Evolutionary conservation across 2,329 filamentous ascomycete species (phyloP).

Genomic region (Fusarium domesticum): DNA sequence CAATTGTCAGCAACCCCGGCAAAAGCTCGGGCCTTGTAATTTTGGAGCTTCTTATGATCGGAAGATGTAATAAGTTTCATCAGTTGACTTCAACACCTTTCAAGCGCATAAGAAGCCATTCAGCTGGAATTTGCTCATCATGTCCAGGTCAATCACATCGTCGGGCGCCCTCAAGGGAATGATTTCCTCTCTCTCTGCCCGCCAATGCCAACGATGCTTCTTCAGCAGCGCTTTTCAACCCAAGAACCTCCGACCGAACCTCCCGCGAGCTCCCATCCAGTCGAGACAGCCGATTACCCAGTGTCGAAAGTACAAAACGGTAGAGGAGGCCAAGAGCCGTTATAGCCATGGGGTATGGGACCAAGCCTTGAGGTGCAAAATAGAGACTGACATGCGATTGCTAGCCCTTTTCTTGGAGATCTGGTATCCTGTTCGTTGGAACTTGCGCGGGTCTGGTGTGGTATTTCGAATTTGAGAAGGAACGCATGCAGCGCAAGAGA

Average conservation of each 20-base stretch:
- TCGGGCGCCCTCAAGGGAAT: slow-evolving; percentile 37
- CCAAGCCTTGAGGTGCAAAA: not conserved
- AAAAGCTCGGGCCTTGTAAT: slow-evolving; percentile 27
- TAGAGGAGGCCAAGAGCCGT: slow-evolving; percentile 58
- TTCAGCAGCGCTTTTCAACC: slow-evolving; percentile 36
- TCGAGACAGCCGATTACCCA: slow-evolving; percentile 37
- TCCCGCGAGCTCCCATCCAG: slow-evolving; percentile 32
- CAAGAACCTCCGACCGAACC: slow-evolving; percentile 36
- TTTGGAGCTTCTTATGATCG: slow-evolving; percentile 27
- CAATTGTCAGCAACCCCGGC: slow-evolving; percentile 10
- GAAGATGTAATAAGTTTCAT: slow-evolving; percentile 27
- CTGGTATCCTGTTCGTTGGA: slow-evolving; percentile 78
- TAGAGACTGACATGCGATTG: slow-evolving; percentile 29
- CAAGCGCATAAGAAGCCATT: slow-evolving; percentile 13
- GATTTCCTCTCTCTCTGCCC: slow-evolving; percentile 31
- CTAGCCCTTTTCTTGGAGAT: slow-evolving; percentile 90
- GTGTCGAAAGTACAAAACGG: slow-evolving; percentile 48
- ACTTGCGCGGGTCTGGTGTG: slow-evolving; percentile 75
- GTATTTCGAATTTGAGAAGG: slow-evolving; percentile 94
- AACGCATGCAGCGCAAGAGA: slow-evolving; percentile 81
- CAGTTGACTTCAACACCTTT: slow-evolving; percentile 14
- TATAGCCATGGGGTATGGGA: slow-evolving; percentile 53
- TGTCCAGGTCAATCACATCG: slow-evolving; percentile 39
- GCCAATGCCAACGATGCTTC: slow-evolving; percentile 44
- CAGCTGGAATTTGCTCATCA: slow-evolving; percentile 24